Evolutionary conservation across 352 stramenopile genomes (phyloP), one percentile per base, ranked within the genome.

Genomic region (Globisporangium lucens): DNA sequence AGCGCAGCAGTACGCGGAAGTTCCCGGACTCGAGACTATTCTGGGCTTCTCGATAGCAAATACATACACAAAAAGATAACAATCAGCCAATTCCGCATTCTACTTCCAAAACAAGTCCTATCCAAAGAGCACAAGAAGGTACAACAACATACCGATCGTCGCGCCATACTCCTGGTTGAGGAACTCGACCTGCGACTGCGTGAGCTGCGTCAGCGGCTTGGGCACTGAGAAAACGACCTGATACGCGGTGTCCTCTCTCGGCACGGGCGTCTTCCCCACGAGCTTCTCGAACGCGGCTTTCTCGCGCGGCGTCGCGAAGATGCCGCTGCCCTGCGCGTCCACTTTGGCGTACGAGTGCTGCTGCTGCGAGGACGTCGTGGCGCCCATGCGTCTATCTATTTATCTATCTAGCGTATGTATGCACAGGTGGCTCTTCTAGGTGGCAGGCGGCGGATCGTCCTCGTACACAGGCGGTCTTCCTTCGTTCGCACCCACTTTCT

Each of bases 1-100:
- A 79, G 24, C 83, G 87, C 61, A 92, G 65, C 67, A 94, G 67
- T 56, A 93, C 83, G 35, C 82, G 80, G 62, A 93, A 94, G 70
- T 94, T 94, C 46, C 87, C 83, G 0, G 83, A 92, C 22, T 67
- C 65, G 33, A 90, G 67, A 55, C 75, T 94, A 73, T 94, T 93
- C 52, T 80, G 73, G 9, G 74, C 86, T 94, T 46, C 35, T 10
- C 3, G 7, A 15, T 0, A 65, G 41, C 5, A 43, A 53, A 30
- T 22, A 27, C n/a, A 29, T 8, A 55, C 10, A 51, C 6, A 51
- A 51, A 8, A 8, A 53, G 5, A 15, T 22, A 51, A 22, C 5
- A 27, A 24, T 29, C n/a, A 30, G 47, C n/a, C 4, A 24, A 55
- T 30, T 30, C 47, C 47, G 47, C 47, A 55, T 22, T 10, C 8